These are phyloP conservation scores for Tetraselmis chui DNA, from an alignment of 139 green algal species.

Conservation along the genomic window DNA sequence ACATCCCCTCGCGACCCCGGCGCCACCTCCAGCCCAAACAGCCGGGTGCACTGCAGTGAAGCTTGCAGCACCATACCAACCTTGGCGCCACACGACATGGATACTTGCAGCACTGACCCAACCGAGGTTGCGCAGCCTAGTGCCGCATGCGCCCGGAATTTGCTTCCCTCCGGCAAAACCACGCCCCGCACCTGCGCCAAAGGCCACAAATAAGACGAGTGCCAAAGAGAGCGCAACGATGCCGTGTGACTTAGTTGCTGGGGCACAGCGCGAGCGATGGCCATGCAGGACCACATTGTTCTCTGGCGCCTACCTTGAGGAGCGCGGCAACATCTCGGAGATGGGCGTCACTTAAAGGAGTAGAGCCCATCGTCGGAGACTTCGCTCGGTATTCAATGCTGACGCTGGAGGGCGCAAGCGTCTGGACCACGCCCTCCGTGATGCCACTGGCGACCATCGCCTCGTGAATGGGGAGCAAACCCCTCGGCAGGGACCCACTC, in stretches of 20 bases:
- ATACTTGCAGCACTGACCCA: neutral
- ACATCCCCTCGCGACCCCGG: too few relatives aligned
- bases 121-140: neutral
- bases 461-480: neutral
- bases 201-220: neutral
- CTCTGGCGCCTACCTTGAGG: neutral
- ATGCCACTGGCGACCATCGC: neutral
- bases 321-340: neutral
- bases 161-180: neutral
- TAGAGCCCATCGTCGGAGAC: neutral
- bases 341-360: neutral
- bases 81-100: neutral
- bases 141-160: neutral
- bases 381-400: neutral
- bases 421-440: neutral
- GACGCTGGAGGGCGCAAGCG: neutral
- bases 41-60: neutral
- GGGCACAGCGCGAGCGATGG: neutral
- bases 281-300: neutral
- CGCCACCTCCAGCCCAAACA: neutral
- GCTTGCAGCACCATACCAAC: neutral
- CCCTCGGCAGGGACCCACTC: neutral
- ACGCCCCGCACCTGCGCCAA: neutral
- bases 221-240: too few relatives aligned
- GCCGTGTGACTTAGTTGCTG: neutral